Percentiles rank a stretch among this genome's conserved stretches.
These are phyloP conservation scores for Naegleria lovaniensis DNA, from an alignment of 208 protist genomes.

Conservation along the genomic window DNA sequence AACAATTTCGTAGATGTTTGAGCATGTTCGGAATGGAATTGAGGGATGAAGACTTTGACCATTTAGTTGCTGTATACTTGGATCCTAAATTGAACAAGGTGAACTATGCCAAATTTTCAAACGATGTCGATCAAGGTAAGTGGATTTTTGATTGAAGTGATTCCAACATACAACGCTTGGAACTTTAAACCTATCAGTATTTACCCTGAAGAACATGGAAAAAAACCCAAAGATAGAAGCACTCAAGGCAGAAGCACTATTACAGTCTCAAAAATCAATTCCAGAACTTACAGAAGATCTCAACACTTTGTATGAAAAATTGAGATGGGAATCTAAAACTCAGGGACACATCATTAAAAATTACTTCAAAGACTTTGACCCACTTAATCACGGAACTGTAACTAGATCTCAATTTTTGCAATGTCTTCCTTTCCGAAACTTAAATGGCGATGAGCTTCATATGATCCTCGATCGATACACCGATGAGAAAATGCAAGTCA, in stretches of 20 bases:
- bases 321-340: background rate
- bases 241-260: no score
- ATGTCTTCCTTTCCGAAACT: slow-evolving; percentile 11
- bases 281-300: background rate
- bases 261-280: background rate
- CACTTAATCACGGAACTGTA: background rate
- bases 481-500: background rate
- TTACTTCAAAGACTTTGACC: slow-evolving; percentile 21
- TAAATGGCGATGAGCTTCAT: background rate
- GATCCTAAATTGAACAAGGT: background rate
- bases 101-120: slow-evolving; percentile 3
- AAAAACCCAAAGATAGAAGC: background rate
- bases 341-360: background rate
- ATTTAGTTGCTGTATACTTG: slow-evolving; percentile 12
- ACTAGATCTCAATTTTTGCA: slow-evolving; percentile 17
- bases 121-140: background rate
- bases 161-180: no score
- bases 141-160: no score
- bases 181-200: background rate
- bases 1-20: slow-evolving; percentile 62
- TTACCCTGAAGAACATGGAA: background rate
- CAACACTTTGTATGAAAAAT: background rate
- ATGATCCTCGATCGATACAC: background rate
- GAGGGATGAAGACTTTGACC: slow-evolving; percentile 26
- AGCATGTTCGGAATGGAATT: slow-evolving; percentile 52